Evolutionary conservation across 2,329 filamentous ascomycete genomes (phyloP).

Genomic region (Raffaelea deltoideospora): DNA sequence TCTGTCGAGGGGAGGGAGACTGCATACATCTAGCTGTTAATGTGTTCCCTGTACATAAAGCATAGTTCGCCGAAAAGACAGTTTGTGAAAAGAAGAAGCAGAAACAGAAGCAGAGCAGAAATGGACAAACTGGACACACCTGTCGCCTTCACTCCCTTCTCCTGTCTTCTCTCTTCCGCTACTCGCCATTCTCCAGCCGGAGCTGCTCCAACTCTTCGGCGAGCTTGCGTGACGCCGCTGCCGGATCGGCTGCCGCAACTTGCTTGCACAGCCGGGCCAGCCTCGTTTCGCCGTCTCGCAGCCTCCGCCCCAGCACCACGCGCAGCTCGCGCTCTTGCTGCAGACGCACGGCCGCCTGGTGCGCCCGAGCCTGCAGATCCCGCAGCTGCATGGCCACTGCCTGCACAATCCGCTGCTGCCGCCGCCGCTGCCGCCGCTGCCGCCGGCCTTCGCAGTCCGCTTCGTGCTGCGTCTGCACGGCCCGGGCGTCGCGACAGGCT

Average conservation of each 20-base stretch:
- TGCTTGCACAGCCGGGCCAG: slow-evolving; percentile 3
- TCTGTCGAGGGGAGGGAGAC: no score
- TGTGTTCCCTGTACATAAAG: no score
- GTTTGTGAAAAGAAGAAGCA: no score
- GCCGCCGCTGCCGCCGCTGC: not conserved
- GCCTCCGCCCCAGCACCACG: slow-evolving; percentile 2
- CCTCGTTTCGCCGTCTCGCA: slow-evolving; percentile 2
- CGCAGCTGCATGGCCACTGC: slow-evolving; percentile 11
- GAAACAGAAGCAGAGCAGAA: no score
- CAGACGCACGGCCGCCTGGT: slow-evolving; percentile 3
- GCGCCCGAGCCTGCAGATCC: slow-evolving; percentile 3
- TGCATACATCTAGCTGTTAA: no score
- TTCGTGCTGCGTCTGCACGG: not conserved
- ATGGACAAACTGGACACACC: no score
- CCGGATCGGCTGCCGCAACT: no score
- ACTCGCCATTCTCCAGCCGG: not conserved
- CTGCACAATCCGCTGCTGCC: slow-evolving; percentile 1
- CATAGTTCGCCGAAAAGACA: no score
- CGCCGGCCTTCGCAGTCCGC: not conserved
- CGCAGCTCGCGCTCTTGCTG: slow-evolving; percentile 1
- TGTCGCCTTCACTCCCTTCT: no score
- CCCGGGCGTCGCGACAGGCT: not conserved
- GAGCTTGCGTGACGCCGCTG: no score
- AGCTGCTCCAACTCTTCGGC: not conserved
- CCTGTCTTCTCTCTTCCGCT: not conserved